These are phyloP conservation scores for Salvia miltiorrhiza DNA, from an alignment of 257 asterid species.

Conservation along the genomic window DNA sequence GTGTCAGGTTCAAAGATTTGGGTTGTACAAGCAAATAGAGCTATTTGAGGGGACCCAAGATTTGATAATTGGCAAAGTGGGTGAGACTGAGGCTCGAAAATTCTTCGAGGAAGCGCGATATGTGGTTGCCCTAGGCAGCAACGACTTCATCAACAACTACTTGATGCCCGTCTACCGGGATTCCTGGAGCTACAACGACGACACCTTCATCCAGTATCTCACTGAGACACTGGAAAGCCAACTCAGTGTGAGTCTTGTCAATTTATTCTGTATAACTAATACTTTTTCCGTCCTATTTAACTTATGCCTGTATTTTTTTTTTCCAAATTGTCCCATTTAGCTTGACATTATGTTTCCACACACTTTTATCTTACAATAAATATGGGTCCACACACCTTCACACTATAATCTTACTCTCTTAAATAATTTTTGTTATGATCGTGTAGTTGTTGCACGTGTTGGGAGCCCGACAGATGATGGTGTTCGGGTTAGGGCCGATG, in stretches of 20 bases:
- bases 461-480: conserved; percentile 72
- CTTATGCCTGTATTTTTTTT: too few relatives aligned
- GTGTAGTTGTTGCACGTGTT: conserved; percentile 58
- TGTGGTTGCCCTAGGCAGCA: conserved; percentile 87
- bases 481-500: conserved; percentile 93
- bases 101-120: conserved; percentile 66
- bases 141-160: conserved; percentile 90
- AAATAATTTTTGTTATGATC: too few relatives aligned
- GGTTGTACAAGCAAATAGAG: conserved; percentile 73
- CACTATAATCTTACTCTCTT: too few relatives aligned
- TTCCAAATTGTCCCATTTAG: too few relatives aligned
- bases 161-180: conserved; percentile 77
- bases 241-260: conserved; percentile 41
- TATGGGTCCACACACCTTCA: too few relatives aligned
- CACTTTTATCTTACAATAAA: too few relatives aligned
- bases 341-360: too few relatives aligned
- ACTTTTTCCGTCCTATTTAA: too few relatives aligned
- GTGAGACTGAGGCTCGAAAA: conserved; percentile 39
- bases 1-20: conserved; percentile 63
- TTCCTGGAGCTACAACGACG: conserved; percentile 69
- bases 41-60: conserved; percentile 71
- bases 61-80: conserved; percentile 49
- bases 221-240: conserved; percentile 52
- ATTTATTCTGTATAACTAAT: too few relatives aligned
- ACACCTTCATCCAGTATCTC: conserved; percentile 56